These are phyloP conservation scores for Fusarium haematococcum DNA, from an alignment of 2,329 filamentous ascomycete genomes.

Conservation along the genomic window DNA sequence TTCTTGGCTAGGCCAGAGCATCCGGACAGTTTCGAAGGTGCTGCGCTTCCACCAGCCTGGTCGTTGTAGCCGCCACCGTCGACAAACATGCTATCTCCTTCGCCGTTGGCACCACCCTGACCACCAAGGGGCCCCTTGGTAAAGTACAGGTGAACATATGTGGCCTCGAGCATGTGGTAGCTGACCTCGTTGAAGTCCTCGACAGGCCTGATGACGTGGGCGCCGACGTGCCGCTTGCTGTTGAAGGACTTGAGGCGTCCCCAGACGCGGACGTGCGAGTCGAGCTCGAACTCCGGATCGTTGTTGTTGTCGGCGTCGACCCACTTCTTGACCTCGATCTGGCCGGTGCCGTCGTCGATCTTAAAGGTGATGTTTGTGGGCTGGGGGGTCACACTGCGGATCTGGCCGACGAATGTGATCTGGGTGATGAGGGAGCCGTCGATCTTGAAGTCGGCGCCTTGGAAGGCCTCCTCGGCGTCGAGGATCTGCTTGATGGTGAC, in stretches of 20 bases:
- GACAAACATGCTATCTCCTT: conserved; percentile 67
- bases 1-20: conserved; percentile 71
- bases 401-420: conserved; percentile 86
- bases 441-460: conserved; percentile 81
- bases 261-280: conserved; percentile 87
- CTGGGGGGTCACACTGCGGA: conserved; percentile 87
- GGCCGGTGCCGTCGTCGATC: conserved; percentile 93
- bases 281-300: conserved; percentile 69
- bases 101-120: conserved; percentile 54
- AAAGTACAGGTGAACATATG: conserved; percentile 87
- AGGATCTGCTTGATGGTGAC: conserved; percentile 96
- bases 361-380: conserved; percentile 92
- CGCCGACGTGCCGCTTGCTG: conserved; percentile 83
- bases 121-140: conserved; percentile 73
- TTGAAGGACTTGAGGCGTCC: conserved; percentile 87
- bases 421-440: conserved; percentile 81
- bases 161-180: conserved; percentile 91
- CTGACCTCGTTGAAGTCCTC: conserved; percentile 91
- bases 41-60: conserved; percentile 50
- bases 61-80: conserved; percentile 59
- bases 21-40: conserved; percentile 54
- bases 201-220: conserved; percentile 83
- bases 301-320: conserved; percentile 72
- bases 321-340: conserved; percentile 92
- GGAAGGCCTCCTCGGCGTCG: conserved; percentile 81